phyloP scores from a whole-genome alignment of 441 rosid genomes.

The Euphorbia schlechtendalii region DNA sequence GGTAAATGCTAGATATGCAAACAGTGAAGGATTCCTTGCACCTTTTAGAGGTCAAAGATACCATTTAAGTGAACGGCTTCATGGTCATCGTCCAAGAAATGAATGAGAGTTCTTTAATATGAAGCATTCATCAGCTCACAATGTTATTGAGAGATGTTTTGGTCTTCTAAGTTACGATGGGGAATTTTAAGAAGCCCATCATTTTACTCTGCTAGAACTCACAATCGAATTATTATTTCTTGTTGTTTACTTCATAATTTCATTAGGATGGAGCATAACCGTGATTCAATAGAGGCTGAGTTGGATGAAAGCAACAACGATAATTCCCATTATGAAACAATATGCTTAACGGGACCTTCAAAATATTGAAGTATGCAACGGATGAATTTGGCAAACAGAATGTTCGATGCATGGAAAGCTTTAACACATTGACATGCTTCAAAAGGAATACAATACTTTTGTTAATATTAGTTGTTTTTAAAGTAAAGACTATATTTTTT shows the following conservation, averaged over 20 bases:
- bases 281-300: not conserved
- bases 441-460: too few relatives aligned
- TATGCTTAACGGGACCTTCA: not conserved
- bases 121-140: not conserved
- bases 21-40: not conserved
- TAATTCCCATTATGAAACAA: not conserved
- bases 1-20: not conserved
- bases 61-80: not conserved
- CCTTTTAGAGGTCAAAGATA: not conserved
- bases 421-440: too few relatives aligned
- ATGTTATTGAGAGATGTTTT: not conserved
- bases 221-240: not conserved
- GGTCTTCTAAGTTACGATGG: not conserved
- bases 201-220: not conserved
- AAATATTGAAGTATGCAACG: too few relatives aligned
- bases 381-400: too few relatives aligned
- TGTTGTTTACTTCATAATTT: not conserved
- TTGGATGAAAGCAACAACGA: not conserved
- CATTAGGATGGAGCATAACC: not conserved
- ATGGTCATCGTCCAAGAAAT: not conserved
- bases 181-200: not conserved
- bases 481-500: too few relatives aligned
- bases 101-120: not conserved
- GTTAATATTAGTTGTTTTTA: too few relatives aligned
- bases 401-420: too few relatives aligned